Percentiles rank a stretch among this genome's conserved stretches.
These are phyloP conservation scores for Bruguiera parviflora DNA, from an alignment of 345 rosid species.

Conservation along the genomic window DNA sequence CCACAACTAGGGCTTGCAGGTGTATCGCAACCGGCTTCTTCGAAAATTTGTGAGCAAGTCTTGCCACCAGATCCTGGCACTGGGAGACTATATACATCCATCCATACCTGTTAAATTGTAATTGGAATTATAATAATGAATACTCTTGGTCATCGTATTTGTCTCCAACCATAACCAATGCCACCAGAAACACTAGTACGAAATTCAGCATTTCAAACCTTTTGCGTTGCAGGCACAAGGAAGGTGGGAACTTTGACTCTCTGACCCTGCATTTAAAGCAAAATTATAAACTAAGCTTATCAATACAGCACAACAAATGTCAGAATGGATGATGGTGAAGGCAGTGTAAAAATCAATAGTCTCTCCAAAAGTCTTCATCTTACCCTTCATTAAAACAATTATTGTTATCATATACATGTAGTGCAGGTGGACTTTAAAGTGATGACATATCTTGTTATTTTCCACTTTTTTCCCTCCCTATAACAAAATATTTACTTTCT, in stretches of 20 bases:
- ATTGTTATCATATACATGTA: background rate
- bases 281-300: background rate
- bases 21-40: slow-evolving; percentile 97
- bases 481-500: too few relatives aligned
- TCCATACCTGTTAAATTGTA: slow-evolving; percentile 62
- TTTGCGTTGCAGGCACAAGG: slow-evolving; percentile 95
- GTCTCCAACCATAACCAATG: background rate
- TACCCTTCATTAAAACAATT: background rate
- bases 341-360: background rate
- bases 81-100: slow-evolving; percentile 80
- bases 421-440: background rate
- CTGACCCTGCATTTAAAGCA: slow-evolving; percentile 53
- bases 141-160: background rate
- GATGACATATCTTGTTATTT: background rate
- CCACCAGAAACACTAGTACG: background rate
- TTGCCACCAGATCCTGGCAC: slow-evolving; percentile 97
- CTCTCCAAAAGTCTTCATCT: background rate
- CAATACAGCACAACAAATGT: background rate
- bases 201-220: slow-evolving; percentile 40
- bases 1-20: slow-evolving; percentile 96
- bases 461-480: background rate
- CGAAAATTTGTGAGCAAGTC: slow-evolving; percentile 93
- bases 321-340: background rate
- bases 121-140: background rate
- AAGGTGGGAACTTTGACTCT: slow-evolving; percentile 94